Conservation (phyloP, 2,329 filamentous ascomycete species). For the Pseudocercospora cruenta region DNA sequence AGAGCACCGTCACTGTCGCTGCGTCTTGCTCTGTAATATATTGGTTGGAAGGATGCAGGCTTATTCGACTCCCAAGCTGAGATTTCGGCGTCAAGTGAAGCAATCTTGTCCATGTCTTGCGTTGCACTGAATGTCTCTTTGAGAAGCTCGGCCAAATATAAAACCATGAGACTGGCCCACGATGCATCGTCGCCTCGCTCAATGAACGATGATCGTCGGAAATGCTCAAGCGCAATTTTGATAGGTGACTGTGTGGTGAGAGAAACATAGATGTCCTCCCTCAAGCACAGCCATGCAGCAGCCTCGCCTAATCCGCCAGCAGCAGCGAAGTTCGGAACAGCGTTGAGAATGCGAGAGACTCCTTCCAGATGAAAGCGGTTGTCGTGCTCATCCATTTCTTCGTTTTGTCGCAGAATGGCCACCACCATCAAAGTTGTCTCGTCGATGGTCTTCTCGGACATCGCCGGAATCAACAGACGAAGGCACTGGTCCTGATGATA, state of each 20-base stretch:
- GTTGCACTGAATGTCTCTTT: conserved; percentile 10
- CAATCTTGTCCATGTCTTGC: neutral
- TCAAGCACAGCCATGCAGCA: conserved; percentile 46
- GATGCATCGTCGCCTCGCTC: conserved; percentile 18
- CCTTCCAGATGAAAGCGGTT: conserved; percentile 46
- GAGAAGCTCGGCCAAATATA: conserved; percentile 20
- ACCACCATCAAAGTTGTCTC: conserved; percentile 54
- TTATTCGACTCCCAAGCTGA: conserved; percentile 1
- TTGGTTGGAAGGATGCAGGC: conserved; percentile 9
- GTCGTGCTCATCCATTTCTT: conserved; percentile 49
- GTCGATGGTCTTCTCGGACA: conserved; percentile 50
- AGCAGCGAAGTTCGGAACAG: conserved; percentile 43
- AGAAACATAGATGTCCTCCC: conserved; percentile 47
- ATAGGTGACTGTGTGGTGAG: conserved; percentile 42
- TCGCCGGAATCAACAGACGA: conserved; percentile 50
- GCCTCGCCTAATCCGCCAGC: conserved; percentile 47
- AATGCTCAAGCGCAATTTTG: conserved; percentile 36
- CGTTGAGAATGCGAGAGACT: conserved; percentile 44
- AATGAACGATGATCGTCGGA: conserved; percentile 17
- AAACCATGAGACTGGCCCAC: conserved; percentile 25
- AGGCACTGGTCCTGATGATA: conserved; percentile 53
- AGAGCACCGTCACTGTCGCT: conserved; percentile 6
- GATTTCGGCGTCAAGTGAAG: neutral
- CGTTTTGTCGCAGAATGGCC: conserved; percentile 54
- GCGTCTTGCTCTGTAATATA: conserved; percentile 6